Conservation (phyloP, 495 filamentous ascomycete genomes). For the Penicillium bovifimosum region DNA sequence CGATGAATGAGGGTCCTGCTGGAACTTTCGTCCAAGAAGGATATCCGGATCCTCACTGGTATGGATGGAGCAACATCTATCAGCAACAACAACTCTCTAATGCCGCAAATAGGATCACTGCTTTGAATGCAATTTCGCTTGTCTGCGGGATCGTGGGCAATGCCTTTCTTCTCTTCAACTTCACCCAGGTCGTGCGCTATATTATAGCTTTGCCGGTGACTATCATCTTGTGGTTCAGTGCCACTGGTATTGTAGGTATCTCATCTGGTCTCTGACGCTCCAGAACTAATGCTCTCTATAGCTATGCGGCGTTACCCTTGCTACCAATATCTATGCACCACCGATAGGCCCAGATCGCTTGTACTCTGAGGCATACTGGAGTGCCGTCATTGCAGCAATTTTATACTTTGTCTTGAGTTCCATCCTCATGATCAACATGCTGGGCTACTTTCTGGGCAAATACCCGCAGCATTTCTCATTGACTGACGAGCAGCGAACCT, state of each 20-base stretch:
- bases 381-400: conserved; percentile 62
- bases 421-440: conserved; percentile 70
- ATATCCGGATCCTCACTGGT: conserved; percentile 51
- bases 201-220: conserved; percentile 66
- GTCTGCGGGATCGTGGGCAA: conserved; percentile 64
- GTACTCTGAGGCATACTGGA: conserved; percentile 74
- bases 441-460: conserved; percentile 70
- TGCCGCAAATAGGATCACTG: conserved; percentile 33
- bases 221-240: conserved; percentile 63
- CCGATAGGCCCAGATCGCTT: conserved; percentile 52
- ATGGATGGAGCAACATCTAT: conserved; percentile 3
- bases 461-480: conserved; percentile 72
- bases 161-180: conserved; percentile 72
- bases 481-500: conserved; percentile 63
- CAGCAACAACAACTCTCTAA: not conserved
- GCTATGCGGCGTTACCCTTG: conserved; percentile 55
- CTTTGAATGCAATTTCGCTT: conserved; percentile 61
- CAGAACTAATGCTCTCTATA: conserved; percentile 19
- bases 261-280: not conserved
- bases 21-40: conserved; percentile 36
- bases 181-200: conserved; percentile 74
- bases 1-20: conserved; percentile 18
- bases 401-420: conserved; percentile 60
- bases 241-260: conserved; percentile 56
- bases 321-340: conserved; percentile 55